These are phyloP conservation scores for Russula griseocarnosa DNA, from an alignment of 768 basidiomycete species.

Conservation along the genomic window DNA sequence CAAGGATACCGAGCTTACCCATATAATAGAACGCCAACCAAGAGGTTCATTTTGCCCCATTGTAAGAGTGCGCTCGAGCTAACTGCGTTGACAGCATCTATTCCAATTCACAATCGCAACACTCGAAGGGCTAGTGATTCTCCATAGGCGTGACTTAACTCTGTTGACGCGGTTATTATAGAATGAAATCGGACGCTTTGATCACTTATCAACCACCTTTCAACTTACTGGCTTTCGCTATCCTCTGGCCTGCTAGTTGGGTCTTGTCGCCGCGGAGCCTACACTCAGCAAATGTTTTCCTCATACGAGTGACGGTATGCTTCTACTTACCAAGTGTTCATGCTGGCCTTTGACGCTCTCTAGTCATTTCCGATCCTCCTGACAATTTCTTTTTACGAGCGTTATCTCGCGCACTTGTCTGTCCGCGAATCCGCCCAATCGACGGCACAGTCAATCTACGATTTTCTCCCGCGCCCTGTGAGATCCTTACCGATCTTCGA, in stretches of 20 bases:
- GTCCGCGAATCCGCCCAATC: slow-evolving; percentile 51
- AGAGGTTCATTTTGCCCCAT: slow-evolving; percentile 41
- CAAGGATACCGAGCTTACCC: background rate
- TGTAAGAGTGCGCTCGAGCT: slow-evolving; percentile 1
- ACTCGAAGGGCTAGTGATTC: slow-evolving; percentile 66
- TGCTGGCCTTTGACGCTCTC: background rate
- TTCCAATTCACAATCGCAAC: slow-evolving; percentile 86
- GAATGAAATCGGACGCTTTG: slow-evolving; percentile 84
- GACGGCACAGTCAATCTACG: slow-evolving; percentile 54
- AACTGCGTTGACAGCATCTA: slow-evolving; percentile 51
- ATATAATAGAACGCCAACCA: slow-evolving; percentile 50
- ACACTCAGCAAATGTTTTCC: slow-evolving; percentile 81
- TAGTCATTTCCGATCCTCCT: slow-evolving; percentile 76
- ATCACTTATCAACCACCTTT: slow-evolving; percentile 93
- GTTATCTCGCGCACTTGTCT: slow-evolving; percentile 50
- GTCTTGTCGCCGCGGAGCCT: slow-evolving; percentile 69
- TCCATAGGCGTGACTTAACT: background rate
- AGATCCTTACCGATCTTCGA: slow-evolving; percentile 73
- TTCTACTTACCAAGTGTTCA: background rate
- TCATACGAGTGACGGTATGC: slow-evolving; percentile 74
- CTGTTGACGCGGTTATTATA: slow-evolving; percentile 33
- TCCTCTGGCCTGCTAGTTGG: slow-evolving; percentile 78
- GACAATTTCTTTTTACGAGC: slow-evolving; percentile 74
- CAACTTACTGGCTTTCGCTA: slow-evolving; percentile 73
- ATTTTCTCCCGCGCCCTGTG: slow-evolving; percentile 63